Evolutionary conservation across 495 filamentous ascomycete species (phyloP).

Genomic region (Staphylotrichum longicolle): DNA sequence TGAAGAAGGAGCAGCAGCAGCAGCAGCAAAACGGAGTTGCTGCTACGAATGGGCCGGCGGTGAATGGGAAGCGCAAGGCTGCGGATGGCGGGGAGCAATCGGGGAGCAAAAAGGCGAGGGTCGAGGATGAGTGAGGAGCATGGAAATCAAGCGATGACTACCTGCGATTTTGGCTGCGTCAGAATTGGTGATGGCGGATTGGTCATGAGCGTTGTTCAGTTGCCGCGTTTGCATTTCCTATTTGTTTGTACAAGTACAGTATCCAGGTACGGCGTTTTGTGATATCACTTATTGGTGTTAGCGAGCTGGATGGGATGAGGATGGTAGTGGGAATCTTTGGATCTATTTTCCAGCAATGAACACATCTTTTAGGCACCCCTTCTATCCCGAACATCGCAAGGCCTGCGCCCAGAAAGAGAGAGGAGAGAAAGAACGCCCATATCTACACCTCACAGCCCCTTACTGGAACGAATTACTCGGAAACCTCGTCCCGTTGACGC

Average conservation of each 20-base stretch:
- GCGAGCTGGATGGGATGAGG: too few relatives aligned
- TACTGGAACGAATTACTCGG: conserved; percentile 23
- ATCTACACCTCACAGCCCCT: not conserved
- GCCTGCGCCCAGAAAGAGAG: not conserved
- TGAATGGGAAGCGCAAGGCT: conserved; percentile 19
- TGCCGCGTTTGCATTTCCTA: too few relatives aligned
- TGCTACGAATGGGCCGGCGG: conserved; percentile 23
- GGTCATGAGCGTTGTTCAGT: not conserved
- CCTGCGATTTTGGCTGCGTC: not conserved
- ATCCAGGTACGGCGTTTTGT: not conserved
- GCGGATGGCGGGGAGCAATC: conserved; percentile 20
- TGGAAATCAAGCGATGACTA: too few relatives aligned
- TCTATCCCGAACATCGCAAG: not conserved
- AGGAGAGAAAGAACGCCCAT: not conserved
- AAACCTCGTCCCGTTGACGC: conserved; percentile 43
- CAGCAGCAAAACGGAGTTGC: conserved; percentile 13
- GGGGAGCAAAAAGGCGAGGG: conserved; percentile 39
- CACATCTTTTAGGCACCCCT: not conserved
- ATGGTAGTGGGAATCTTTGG: too few relatives aligned
- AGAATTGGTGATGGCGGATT: not conserved
- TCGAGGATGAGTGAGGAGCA: conserved; percentile 23
- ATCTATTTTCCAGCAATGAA: not conserved
- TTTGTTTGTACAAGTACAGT: too few relatives aligned
- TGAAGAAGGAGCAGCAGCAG: conserved; percentile 19
- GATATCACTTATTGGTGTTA: too few relatives aligned